Evolutionary conservation across 2,329 filamentous ascomycete species (phyloP).

Genomic region (Xylariaceae sp.): DNA sequence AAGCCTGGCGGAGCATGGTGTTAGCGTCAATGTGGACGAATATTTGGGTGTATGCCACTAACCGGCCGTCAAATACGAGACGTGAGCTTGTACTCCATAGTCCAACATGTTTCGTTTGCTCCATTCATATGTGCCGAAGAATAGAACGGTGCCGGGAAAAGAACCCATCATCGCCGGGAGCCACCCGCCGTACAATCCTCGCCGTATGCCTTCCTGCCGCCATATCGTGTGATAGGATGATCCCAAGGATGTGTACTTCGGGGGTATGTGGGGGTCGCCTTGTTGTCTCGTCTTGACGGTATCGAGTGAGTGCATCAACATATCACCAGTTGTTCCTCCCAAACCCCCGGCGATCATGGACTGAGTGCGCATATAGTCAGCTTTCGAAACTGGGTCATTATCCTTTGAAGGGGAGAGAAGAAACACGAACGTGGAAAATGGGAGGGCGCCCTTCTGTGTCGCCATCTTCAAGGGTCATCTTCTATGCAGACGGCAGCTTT

Average conservation of each 20-base stretch:
- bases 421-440: conserved; percentile 56
- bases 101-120: conserved; percentile 90
- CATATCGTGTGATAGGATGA: conserved; percentile 91
- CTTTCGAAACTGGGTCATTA: conserved; percentile 11
- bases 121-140: conserved; percentile 95
- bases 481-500: conserved; percentile 23
- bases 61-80: conserved; percentile 86
- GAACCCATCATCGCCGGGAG: conserved; percentile 86
- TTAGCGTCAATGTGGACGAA: conserved; percentile 12
- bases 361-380: too few relatives aligned
- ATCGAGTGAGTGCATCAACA: conserved; percentile 98
- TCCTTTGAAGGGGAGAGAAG: background rate
- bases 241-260: conserved; percentile 86
- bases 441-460: conserved; percentile 57
- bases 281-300: conserved; percentile 98
- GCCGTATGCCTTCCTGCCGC: conserved; percentile 81
- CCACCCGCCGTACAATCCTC: conserved; percentile 91
- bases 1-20: conserved; percentile 64
- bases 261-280: conserved; percentile 87
- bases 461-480: conserved; percentile 39
- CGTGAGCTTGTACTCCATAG: conserved; percentile 70
- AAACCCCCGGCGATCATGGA: conserved; percentile 93
- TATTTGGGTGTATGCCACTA: conserved; percentile 23
- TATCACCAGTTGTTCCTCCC: conserved; percentile 88
- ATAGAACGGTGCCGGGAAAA: conserved; percentile 88